Evolutionary conservation across 768 basidiomycete species (phyloP).

Genomic region (Naganishia friedmannii): DNA sequence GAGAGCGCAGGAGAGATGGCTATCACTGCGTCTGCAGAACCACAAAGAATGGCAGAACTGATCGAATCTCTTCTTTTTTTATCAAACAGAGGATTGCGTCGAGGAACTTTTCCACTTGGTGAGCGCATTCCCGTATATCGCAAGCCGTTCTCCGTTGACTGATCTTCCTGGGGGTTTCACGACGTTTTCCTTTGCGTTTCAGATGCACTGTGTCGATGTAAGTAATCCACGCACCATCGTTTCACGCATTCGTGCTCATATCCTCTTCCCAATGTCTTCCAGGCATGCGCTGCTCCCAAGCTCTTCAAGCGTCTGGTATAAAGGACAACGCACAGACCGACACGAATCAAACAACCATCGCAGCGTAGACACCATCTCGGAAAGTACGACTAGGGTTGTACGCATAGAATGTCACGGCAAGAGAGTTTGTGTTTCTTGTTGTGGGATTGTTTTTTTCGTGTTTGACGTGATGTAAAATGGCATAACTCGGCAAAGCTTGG

Average conservation of each 20-base stretch:
- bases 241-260: constrained; percentile 28
- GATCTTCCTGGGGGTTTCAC: constrained; percentile 16
- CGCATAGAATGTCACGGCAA: constrained; percentile 5
- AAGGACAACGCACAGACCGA: background rate
- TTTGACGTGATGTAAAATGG: constrained; percentile 24
- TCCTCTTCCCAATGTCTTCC: constrained; percentile 31
- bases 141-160: background rate
- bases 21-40: background rate
- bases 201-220: constrained; percentile 82
- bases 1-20: too few species aligned
- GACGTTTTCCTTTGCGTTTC: constrained; percentile 9
- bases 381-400: constrained; percentile 22
- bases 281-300: constrained; percentile 67
- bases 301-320: constrained; percentile 70
- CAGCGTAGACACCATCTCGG: background rate
- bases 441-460: background rate
- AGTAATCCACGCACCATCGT: constrained; percentile 55
- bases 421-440: background rate
- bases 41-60: background rate
- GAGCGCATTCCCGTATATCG: constrained; percentile 30
- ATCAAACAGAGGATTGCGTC: constrained; percentile 43
- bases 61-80: constrained; percentile 22
- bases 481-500: constrained; percentile 5
- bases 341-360: too few species aligned
- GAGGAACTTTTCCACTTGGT: constrained; percentile 63